Base-by-base conservation (phyloP, 2,329 filamentous ascomycete species). In the Cyanodermella asteris region DNA sequence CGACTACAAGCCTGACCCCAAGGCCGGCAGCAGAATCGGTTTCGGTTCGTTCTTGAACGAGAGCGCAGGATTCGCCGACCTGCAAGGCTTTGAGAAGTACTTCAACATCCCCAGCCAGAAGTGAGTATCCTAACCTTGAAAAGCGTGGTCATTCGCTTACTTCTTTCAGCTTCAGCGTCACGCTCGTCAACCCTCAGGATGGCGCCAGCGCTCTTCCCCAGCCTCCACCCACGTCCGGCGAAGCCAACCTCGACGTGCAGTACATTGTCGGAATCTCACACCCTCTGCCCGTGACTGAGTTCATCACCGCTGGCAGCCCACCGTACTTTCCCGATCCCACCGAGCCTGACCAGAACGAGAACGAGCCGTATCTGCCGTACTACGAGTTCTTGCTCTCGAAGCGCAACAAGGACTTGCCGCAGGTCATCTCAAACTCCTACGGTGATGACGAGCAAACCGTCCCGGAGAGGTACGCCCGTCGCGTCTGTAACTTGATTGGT, bases 281-380 rank as follows among this genome's bases (percentile, higher is more conserved):
- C 30, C 58, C 60, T 3, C 62, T 57, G 4, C 58, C 58, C 4
- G 53, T 67, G 23, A 54, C 49, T 6, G 58, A 58, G 24, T 72
- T 57, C 42, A 60, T 56, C 4, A 65, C 61, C 6, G 64, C 58
- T 13, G 65, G 64, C 11, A 42, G 41, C 16, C 60, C 62, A 18
- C 60, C 58, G 1, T 61, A 59, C 38, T 45, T 52, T 7, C 54
- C 63, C 1, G 54, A 64, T 20, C 48, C 47, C 24, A 41, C 54
- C 12, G 45, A 35, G 6, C 32, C 22, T n/a, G n/a, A n/a, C 18
- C 28, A 7, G 13, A 58, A 69, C 41, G 56, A 53, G 34, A 77
- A 76, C 42, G 72, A 78, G 47, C 70, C 70, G 0, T 76, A 74
- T 43, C 50, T 74, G 2, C 55, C 55, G 8, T 74, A 63, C 51